A percentile compares a stretch with the other conserved stretches of the same genome.
Evolutionary conservation across 345 rosid species (phyloP).

Genomic region (Ceriops decandra): DNA sequence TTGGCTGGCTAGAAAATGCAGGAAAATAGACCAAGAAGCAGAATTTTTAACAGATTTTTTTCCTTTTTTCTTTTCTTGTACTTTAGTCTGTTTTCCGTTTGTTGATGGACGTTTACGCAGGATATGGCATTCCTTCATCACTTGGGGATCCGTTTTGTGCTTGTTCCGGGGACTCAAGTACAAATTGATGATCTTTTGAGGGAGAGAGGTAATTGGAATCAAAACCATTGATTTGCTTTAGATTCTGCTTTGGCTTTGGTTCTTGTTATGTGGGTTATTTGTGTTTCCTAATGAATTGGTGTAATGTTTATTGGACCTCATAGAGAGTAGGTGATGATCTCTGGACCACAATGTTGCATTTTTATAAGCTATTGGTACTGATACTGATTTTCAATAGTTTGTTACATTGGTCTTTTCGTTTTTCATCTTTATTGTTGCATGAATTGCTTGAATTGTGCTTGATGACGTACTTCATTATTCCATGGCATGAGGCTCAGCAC

Average conservation of each 20-base stretch:
- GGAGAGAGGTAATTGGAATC: conserved; percentile 57
- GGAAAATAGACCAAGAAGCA: neutral
- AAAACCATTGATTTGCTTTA: neutral
- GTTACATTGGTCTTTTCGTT: neutral
- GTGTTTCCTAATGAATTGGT: neutral
- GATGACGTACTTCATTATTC: conserved; percentile 6
- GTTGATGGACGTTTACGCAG: conserved; percentile 35
- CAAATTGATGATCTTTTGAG: conserved; percentile 79
- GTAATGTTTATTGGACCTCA: no score
- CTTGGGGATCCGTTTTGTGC: conserved; percentile 72
- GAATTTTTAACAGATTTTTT: neutral
- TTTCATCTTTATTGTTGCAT: neutral
- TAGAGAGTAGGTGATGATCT: no score
- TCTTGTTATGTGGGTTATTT: neutral
- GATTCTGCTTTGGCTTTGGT: neutral
- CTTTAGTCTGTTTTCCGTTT: no score
- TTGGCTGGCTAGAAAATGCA: neutral
- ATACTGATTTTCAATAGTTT: no score
- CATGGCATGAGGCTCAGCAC: conserved; percentile 67
- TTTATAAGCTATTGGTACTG: no score
- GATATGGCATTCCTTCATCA: conserved; percentile 94
- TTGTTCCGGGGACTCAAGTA: conserved; percentile 84
- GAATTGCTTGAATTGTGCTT: conserved; percentile 5
- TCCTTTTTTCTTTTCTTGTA: neutral
- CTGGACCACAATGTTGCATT: no score